A percentile compares a stretch with the other conserved stretches of the same genome.
Conservation (phyloP, 306 rosid genomes). For the Castanospermum australe region DNA sequence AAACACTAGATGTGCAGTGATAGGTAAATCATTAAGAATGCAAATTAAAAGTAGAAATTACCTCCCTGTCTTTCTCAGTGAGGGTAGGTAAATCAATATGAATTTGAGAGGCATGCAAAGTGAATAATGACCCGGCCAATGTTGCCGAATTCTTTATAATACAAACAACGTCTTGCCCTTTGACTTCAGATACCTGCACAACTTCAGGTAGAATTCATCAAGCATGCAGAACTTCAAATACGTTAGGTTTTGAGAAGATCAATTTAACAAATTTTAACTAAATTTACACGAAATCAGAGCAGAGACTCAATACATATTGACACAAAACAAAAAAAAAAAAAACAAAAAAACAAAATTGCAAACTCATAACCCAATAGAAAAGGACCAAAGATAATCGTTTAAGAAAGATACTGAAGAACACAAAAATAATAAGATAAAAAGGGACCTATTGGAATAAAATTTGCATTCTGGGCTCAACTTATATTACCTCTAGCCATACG, state of each 20-base stretch:
- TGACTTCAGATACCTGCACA: conserved; percentile 81
- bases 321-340: background rate
- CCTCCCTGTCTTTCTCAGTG: conserved; percentile 87
- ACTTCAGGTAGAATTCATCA: conserved; percentile 30
- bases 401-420: conserved; percentile 1
- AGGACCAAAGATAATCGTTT: conserved; percentile 15
- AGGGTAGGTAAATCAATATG: conserved; percentile 92
- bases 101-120: conserved; percentile 90
- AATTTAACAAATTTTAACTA: conserved; percentile 11
- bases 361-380: conserved; percentile 15
- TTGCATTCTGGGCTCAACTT: background rate
- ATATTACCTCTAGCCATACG: conserved; percentile 94
- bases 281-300: background rate
- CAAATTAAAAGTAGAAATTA: conserved; percentile 11
- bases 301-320: background rate
- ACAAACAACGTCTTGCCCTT: conserved; percentile 82
- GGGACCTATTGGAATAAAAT: background rate
- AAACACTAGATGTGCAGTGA: background rate
- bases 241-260: conserved; percentile 8
- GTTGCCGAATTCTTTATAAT: conserved; percentile 84
- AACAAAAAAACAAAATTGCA: no score
- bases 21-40: conserved; percentile 8
- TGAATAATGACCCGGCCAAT: conserved; percentile 86
- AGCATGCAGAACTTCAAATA: background rate
- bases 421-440: background rate